phyloP scores from a whole-genome alignment of 2,329 filamentous ascomycete genomes.

The Ophiostoma pallidulum region DNA sequence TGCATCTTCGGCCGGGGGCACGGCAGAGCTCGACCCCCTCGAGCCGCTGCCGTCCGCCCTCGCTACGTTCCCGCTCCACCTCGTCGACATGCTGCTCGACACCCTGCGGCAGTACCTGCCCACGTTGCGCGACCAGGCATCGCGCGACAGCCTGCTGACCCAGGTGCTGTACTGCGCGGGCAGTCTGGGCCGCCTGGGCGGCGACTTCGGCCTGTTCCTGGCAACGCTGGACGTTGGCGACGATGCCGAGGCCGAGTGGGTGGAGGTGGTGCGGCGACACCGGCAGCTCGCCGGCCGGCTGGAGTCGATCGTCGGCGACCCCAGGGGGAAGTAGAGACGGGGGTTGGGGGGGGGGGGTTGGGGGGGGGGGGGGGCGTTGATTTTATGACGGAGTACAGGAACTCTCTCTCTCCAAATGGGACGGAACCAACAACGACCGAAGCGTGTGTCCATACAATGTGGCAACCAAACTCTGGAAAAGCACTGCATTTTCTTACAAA shows the following conservation, averaged over 20 bases:
- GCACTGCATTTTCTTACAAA: too few relatives aligned
- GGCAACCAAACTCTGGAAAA: too few relatives aligned
- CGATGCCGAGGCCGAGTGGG: conserved; percentile 61
- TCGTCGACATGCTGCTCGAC: conserved; percentile 71
- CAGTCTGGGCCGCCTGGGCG: conserved; percentile 79
- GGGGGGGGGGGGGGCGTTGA: neutral
- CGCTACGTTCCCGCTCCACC: conserved; percentile 72
- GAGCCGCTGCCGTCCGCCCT: conserved; percentile 63
- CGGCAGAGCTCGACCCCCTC: conserved; percentile 36
- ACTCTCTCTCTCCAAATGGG: too few relatives aligned
- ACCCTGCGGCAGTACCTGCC: conserved; percentile 70
- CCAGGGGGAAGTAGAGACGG: conserved; percentile 24
- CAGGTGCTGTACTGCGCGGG: conserved; percentile 91
- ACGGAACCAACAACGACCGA: too few relatives aligned
- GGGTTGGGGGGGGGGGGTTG: neutral
- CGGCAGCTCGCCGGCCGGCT: conserved; percentile 71
- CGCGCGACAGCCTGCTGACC: conserved; percentile 78
- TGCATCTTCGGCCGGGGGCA: too few relatives aligned
- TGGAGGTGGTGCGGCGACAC: conserved; percentile 81
- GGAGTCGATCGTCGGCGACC: conserved; percentile 56
- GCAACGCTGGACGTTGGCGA: conserved; percentile 45
- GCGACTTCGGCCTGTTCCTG: conserved; percentile 85
- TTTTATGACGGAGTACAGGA: too few relatives aligned
- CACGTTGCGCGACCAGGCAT: conserved; percentile 67
- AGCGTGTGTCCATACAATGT: too few relatives aligned